Evolutionary conservation across 225 moss, liverwort and hornwort species (phyloP), one percentile per base, ranked within the genome.

Genomic region (Physcomitrium patens): DNA sequence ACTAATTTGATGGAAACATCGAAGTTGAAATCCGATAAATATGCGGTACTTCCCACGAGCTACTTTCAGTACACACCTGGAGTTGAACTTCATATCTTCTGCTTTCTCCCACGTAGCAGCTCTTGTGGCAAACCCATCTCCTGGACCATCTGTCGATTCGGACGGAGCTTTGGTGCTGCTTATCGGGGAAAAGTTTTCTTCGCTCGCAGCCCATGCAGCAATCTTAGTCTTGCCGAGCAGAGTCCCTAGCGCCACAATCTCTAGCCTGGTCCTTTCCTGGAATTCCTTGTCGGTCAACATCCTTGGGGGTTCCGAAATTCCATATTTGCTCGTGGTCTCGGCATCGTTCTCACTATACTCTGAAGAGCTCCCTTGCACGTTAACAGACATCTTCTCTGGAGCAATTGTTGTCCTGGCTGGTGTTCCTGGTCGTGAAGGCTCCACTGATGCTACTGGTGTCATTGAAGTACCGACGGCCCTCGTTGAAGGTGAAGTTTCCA

Each of bases 151-250:
- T 66, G 92, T 82, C 59, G 92, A 59, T 58, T 89, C 88, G 1
- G 87, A 67, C 19, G 74, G 71, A 58, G 74, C 63, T 22, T 65
- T 60, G 0, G 63, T 82, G 10, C 80, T 47, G 37, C 70, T 77
- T 64, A 73, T 17, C 12, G 78, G 71, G 15, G 82, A 78, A 13
- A 89, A 88, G 3, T 76, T 69, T 54, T 82, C 84, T 1, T 87
- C 92, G 31, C 86, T 90, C 0, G 90, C 85, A 43, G 97, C 87
- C 97, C 97, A 97, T 0, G 93, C 90, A 2, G 97, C 89, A 41
- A 97, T 91, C 58, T 81, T 97, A 24, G 86, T 88, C 75, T 94
- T 97, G 18, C 97, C 97, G 0, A 94, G 77, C 76, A 91, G 97
- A 3, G 89, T 91, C 3, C 97, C 93, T 52, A 97, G 74, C 0